These are phyloP conservation scores for Nitzschia putrida DNA, from an alignment of 108 stramenopile species.

Conservation along the genomic window DNA sequence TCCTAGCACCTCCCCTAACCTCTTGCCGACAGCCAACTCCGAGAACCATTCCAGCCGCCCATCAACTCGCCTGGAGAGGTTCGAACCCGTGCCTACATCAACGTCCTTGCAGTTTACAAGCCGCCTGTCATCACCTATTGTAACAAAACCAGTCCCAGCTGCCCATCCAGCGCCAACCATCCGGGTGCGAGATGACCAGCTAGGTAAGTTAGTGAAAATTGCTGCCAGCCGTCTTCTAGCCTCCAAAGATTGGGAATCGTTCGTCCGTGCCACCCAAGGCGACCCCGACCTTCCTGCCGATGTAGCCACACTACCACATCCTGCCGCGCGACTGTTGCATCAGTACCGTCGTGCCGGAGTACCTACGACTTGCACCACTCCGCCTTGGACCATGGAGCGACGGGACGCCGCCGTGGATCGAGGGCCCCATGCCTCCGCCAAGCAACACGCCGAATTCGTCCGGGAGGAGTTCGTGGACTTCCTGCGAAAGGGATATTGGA, in stretches of 20 bases:
- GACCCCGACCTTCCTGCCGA: slow-evolving; percentile 9
- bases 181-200: no score
- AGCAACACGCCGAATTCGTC: slow-evolving; percentile 18
- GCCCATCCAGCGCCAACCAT: no score
- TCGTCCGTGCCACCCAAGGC: background rate
- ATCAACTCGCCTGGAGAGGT: no score
- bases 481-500: slow-evolving; percentile 32
- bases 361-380: slow-evolving; percentile 4
- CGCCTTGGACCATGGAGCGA: slow-evolving; percentile 19
- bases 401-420: slow-evolving; percentile 9
- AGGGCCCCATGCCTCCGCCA: slow-evolving; percentile 30
- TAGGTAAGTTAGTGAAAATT: background rate
- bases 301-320: slow-evolving; percentile 19
- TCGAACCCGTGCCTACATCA: no score
- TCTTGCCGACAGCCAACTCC: no score
- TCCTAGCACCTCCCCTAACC: no score
- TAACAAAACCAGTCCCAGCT: no score
- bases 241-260: background rate
- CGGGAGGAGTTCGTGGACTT: slow-evolving; percentile 28
- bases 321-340: slow-evolving; percentile 19
- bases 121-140: no score
- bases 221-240: background rate
- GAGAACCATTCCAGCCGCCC: no score
- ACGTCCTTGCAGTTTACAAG: no score
- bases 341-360: slow-evolving; percentile 14